Base-by-base conservation (phyloP, 2,329 filamentous ascomycete species). In the Dactylellina leptospora region DNA sequence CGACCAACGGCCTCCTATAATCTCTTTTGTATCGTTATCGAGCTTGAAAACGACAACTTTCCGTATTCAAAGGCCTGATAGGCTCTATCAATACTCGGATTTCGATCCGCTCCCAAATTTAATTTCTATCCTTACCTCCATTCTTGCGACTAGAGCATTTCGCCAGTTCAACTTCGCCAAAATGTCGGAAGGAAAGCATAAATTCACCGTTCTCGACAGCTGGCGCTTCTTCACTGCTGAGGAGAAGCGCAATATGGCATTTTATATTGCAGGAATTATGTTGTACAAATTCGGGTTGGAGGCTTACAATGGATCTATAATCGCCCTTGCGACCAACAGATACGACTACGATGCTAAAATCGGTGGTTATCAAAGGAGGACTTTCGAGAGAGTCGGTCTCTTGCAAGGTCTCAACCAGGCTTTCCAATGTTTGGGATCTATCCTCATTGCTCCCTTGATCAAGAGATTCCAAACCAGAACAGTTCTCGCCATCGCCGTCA, bases 261-360 rank as follows among this genome's bases (percentile, higher is more conserved):
- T 82, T 59, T 84, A 84, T 76, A 82, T 84, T 51, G 73, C 78
- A 5, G 83, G 82, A 4, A 83, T 84, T 64, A 84, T 84, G 81
- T 77, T 83, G 44, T 84, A 84, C 78, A 84, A 84, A 74, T 83
- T 84, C 64, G 83, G 82, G 23, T 79, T 84, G 10, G 82, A 84
- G 75, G 82, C 82, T 8, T 84, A 84, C 78, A 83, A 83, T 75
- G 83, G 83, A 1, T 83, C 82, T 28, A 80, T 84, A 73, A 80
- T 82, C 36, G 81, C 82, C 9, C 78, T 84, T 1, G 82, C 82
- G 9, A 83, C 81, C 2, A 84, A 84, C 74, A 79, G 82, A 54
- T 84, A 84, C 76, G 82, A 83, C 76, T 81, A 81, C 74, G 81
- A 83, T 20, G 79, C 81, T 33, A 74, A 75, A 22, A 70, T 75